Evolutionary conservation across 768 basidiomycete species (phyloP).

Genomic region (Mycena pura): DNA sequence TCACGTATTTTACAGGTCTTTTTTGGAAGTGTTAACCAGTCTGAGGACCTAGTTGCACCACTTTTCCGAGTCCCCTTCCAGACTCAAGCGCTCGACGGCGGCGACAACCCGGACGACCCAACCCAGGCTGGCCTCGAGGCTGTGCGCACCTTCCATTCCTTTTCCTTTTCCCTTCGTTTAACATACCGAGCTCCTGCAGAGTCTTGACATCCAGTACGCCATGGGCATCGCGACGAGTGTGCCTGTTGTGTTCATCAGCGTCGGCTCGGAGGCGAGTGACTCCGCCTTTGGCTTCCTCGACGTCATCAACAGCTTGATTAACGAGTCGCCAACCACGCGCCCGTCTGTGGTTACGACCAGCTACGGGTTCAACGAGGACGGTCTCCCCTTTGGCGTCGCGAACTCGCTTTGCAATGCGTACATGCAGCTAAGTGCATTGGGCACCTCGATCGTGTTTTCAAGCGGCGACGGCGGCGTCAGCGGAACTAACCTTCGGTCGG

Average conservation of each 20-base stretch:
- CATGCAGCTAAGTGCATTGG: slow-evolving; percentile 35
- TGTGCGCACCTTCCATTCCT: slow-evolving; percentile 20
- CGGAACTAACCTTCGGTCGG: not conserved
- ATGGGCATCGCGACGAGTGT: slow-evolving; percentile 42
- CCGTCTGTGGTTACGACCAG: slow-evolving; percentile 30
- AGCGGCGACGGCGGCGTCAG: slow-evolving; percentile 4
- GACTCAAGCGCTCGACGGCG: slow-evolving; percentile 34
- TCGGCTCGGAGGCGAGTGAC: slow-evolving; percentile 34
- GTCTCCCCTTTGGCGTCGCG: slow-evolving; percentile 24
- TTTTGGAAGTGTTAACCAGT: too few species aligned
- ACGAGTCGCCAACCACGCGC: slow-evolving; percentile 9
- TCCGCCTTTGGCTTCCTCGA: slow-evolving; percentile 31
- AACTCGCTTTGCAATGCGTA: slow-evolving; percentile 33
- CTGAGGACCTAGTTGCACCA: too few species aligned
- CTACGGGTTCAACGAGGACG: slow-evolving; percentile 39
- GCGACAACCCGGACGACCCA: slow-evolving; percentile 21
- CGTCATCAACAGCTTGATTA: slow-evolving; percentile 27
- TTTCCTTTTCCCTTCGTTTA: too few species aligned
- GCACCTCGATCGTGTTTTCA: slow-evolving; percentile 18
- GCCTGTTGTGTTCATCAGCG: slow-evolving; percentile 40
- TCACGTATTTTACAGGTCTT: too few species aligned
- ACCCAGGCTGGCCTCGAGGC: slow-evolving; percentile 32
- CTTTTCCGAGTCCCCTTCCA: slow-evolving; percentile 29
- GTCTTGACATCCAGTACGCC: too few species aligned
- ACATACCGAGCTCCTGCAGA: too few species aligned